These are phyloP conservation scores for Phytophthora hybrid DNA, from an alignment of 352 stramenopile genomes.

Conservation along the genomic window DNA sequence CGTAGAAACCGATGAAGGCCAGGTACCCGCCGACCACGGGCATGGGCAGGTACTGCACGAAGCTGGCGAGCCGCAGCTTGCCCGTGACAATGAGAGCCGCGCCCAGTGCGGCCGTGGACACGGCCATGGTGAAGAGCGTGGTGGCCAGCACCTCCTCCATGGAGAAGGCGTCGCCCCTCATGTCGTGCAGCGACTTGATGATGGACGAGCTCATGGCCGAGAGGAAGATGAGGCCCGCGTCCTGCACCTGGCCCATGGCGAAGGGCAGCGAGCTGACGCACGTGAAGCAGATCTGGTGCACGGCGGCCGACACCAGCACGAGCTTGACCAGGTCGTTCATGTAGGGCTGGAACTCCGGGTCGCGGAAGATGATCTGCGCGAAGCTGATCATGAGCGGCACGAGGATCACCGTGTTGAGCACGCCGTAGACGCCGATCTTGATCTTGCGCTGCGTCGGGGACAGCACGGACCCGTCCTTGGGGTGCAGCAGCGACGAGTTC, in stretches of 20 bases:
- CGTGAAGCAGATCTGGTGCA: constrained; percentile 89
- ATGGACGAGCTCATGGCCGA: constrained; percentile 94
- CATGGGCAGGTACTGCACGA: constrained; percentile 98
- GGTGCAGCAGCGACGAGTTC: constrained; percentile 24
- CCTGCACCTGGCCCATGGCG: constrained; percentile 98
- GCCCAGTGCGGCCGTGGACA: constrained; percentile 94
- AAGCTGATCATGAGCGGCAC: constrained; percentile 93
- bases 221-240: constrained; percentile 99
- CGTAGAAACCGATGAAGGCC: constrained; percentile 96
- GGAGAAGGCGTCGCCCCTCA: constrained; percentile 63
- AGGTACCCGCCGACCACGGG: constrained; percentile 98
- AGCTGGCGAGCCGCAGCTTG: constrained; percentile 94
- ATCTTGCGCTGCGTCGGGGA: constrained; percentile 39
- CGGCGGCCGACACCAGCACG: constrained; percentile 86
- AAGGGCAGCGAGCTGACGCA: constrained; percentile 95
- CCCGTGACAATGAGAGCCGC: constrained; percentile 95
- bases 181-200: constrained; percentile 75
- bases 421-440: constrained; percentile 86
- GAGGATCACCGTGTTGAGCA: constrained; percentile 95
- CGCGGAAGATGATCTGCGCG: constrained; percentile 96
- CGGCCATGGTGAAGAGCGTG: constrained; percentile 93
- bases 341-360: constrained; percentile 92
- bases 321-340: constrained; percentile 96
- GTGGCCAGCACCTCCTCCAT: constrained; percentile 93
- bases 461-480: constrained; percentile 26